Conservation (phyloP, 805 yeast species). For the Sugiyamaella floridensis region DNA sequence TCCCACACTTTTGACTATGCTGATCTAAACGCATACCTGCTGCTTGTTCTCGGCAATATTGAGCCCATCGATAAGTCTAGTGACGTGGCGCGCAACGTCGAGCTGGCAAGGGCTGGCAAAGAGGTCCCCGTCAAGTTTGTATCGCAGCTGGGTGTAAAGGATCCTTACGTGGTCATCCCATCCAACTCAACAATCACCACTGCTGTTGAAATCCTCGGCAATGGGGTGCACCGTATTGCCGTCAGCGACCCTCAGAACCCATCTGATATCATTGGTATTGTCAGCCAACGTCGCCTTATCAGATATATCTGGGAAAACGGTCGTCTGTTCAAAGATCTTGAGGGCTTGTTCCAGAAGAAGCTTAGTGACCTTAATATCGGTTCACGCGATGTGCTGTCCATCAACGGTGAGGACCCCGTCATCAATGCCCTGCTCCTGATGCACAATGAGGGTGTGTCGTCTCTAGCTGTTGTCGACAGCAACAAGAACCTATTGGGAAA, state of each 20-base stretch:
- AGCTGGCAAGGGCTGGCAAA: conserved; percentile 74
- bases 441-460: conserved; percentile 78
- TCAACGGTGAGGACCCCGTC: conserved; percentile 78
- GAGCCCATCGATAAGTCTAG: conserved; percentile 23
- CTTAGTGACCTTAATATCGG: conserved; percentile 74
- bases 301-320: conserved; percentile 90
- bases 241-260: conserved; percentile 48
- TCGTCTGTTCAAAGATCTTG: conserved; percentile 74
- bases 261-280: conserved; percentile 65
- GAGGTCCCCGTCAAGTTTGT: conserved; percentile 90
- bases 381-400: conserved; percentile 59
- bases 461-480: conserved; percentile 86
- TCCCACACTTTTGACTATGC: conserved; percentile 79
- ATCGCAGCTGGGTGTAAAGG: conserved; percentile 75
- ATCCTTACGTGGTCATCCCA: conserved; percentile 74
- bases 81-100: conserved; percentile 33
- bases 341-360: conserved; percentile 60
- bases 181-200: conserved; percentile 54
- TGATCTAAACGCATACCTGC: conserved; percentile 78
- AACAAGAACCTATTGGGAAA: conserved; percentile 75
- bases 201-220: conserved; percentile 83
- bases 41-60: conserved; percentile 74
- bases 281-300: conserved; percentile 85
- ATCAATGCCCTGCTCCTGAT: conserved; percentile 81
- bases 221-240: conserved; percentile 92